Evolutionary conservation across 352 stramenopile species (phyloP).

Genomic region (Phytophthora tubulina): DNA sequence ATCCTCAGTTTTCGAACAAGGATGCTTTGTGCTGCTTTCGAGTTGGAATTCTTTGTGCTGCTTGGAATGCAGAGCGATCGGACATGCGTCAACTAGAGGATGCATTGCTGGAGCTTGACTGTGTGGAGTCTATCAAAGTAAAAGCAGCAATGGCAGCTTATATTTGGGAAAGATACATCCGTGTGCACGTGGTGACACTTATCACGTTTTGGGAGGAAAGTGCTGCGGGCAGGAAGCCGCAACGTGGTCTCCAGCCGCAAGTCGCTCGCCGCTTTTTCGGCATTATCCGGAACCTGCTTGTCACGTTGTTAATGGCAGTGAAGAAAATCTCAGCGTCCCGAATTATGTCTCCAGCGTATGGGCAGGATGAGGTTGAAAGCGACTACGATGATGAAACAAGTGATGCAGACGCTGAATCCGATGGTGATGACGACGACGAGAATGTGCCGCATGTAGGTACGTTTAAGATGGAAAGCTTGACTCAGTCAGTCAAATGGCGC

Average conservation of each 20-base stretch:
- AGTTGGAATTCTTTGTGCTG: conserved; percentile 66
- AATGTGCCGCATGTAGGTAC: conserved; percentile 17
- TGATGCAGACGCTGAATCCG: conserved; percentile 35
- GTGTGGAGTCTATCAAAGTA: conserved; percentile 45
- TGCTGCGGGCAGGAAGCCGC: conserved; percentile 65
- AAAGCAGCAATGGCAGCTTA: conserved; percentile 73
- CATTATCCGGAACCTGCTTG: conserved; percentile 75
- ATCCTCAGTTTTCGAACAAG: conserved; percentile 68
- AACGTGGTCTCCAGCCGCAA: conserved; percentile 79
- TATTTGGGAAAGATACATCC: conserved; percentile 88
- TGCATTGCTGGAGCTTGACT: conserved; percentile 72
- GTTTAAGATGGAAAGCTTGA: conserved; percentile 62
- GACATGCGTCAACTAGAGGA: conserved; percentile 89
- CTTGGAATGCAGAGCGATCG: conserved; percentile 85
- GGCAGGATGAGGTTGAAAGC: conserved; percentile 27
- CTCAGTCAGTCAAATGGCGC: conserved; percentile 53
- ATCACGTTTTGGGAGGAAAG: conserved; percentile 88
- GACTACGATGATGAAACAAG: conserved; percentile 45
- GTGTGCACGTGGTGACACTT: conserved; percentile 81
- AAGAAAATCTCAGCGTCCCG: conserved; percentile 30
- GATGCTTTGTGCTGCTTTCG: conserved; percentile 78
- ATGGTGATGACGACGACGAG: conserved; percentile 46
- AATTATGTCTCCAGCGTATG: conserved; percentile 11
- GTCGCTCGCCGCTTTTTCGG: conserved; percentile 81
- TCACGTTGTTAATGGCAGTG: conserved; percentile 49